Conservation (phyloP, 192 early-diverging fungal genomes). For the Mortierella claussenii region DNA sequence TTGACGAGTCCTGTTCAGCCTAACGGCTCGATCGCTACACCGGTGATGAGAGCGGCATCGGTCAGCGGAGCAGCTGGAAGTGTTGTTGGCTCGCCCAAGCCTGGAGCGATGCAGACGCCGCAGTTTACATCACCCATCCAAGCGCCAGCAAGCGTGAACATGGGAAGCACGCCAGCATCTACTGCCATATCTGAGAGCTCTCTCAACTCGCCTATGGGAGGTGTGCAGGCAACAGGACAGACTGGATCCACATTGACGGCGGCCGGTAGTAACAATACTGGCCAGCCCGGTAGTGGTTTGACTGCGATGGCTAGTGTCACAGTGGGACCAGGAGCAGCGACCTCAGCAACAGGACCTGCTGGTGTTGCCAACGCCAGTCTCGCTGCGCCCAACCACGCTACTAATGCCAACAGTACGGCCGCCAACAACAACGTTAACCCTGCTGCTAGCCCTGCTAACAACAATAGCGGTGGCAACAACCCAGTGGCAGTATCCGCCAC, state of each 20-base stretch:
- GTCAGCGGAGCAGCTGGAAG: constrained; percentile 15
- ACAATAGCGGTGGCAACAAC: not conserved
- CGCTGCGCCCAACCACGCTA: not conserved
- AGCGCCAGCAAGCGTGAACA: constrained; percentile 29
- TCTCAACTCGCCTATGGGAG: constrained; percentile 25
- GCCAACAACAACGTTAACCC: not conserved
- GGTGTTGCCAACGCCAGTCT: not conserved
- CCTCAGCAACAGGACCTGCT: constrained; percentile 2
- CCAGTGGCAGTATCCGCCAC: not conserved
- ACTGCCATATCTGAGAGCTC: not conserved
- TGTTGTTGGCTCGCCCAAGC: constrained; percentile 26
- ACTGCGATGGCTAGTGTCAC: not conserved
- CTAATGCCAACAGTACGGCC: not conserved
- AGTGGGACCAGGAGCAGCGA: not conserved
- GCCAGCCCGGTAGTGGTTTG: not conserved
- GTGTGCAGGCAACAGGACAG: constrained; percentile 15
- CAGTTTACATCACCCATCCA: constrained; percentile 40
- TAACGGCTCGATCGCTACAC: constrained; percentile 25
- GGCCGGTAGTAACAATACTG: constrained; percentile 7
- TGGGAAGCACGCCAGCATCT: constrained; percentile 5
- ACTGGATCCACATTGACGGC: constrained; percentile 6
- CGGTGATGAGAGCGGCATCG: constrained; percentile 36
- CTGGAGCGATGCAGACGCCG: constrained; percentile 23
- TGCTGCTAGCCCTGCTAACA: not conserved
- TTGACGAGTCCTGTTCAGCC: constrained; percentile 32